Evolutionary conservation across 108 stramenopile genomes (phyloP), one percentile per base, ranked within the genome.

Genomic region (Cyclotella baltica): DNA sequence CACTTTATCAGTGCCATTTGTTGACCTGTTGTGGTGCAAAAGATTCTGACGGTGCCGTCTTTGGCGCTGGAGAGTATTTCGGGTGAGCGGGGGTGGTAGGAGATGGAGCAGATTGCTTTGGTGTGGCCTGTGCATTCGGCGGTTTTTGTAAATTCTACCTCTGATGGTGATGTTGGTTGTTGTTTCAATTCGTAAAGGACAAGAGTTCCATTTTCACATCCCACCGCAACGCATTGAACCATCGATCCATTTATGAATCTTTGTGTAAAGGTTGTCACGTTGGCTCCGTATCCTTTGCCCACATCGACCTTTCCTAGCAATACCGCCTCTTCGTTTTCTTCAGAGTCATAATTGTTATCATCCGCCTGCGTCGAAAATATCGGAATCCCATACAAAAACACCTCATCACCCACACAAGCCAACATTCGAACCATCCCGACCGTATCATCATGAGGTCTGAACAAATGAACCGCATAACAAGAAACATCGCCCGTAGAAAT

Each of bases 21-120:
- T 9, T 10, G 1, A 1, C 72, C 76, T 15, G 40, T 62, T 8
- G 27, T 35, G 11, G 74, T 53, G 33, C 82, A 65, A 87, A 92
- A 96, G 8, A 96, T 77, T 25, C 91, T 78, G 6, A 87, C 87
- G 11, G 92, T 92, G 9, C 95, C 95, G 80, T 96, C 95, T 83
- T 96, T 96, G 67, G 89, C 90, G 46, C 83, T 87, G 4, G 80
- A 84, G 0, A 92, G 75, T 8, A 93, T 6, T 28, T 80, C 51
- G 36, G 58, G 36, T 20, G 72, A 76, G 2, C 92, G 78, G 23
- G 83, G 86, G 56, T 90, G 77, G 67, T 83, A 96, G 20, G 68
- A 46, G 0, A 93, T 67, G n/a, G 86, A 46, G 61, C 90, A 91
- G 1, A 96, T 79, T 25, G 92, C 89, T 57, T 93, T 90, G 33